A percentile compares a stretch with the other conserved stretches of the same genome.
phyloP scores from a whole-genome alignment of 2,329 filamentous ascomycete genomes.

The Zarea fungicola region DNA sequence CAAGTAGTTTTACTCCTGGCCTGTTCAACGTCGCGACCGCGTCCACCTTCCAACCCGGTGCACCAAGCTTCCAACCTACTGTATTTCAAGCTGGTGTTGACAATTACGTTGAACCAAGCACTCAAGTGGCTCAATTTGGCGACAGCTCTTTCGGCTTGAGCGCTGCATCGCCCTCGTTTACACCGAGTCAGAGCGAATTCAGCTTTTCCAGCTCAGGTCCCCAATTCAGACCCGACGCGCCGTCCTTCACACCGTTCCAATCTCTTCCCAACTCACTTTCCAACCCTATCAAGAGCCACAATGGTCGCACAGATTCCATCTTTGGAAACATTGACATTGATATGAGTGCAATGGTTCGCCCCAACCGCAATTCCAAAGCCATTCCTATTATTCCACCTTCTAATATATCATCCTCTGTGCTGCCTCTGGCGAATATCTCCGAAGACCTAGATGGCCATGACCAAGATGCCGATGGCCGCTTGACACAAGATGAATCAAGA shows the following conservation, averaged over 20 bases:
- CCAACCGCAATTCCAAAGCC: slow-evolving; percentile 71
- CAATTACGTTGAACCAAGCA: slow-evolving; percentile 19
- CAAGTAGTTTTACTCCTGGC: slow-evolving; percentile 44
- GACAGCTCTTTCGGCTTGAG: slow-evolving; percentile 54
- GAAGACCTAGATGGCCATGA: slow-evolving; percentile 23
- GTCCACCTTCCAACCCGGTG: slow-evolving; percentile 5
- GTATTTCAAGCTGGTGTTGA: slow-evolving; percentile 34
- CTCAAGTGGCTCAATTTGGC: slow-evolving; percentile 29
- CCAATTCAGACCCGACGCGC: slow-evolving; percentile 71
- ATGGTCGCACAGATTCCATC: slow-evolving; percentile 46
- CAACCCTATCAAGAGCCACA: slow-evolving; percentile 33
- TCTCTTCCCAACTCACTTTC: slow-evolving; percentile 43
- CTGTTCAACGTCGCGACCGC: slow-evolving; percentile 44
- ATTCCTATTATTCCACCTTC: slow-evolving; percentile 72
- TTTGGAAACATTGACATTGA: slow-evolving; percentile 65
- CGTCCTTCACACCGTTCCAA: slow-evolving; percentile 63
- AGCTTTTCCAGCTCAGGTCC: slow-evolving; percentile 62
- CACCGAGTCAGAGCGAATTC: slow-evolving; percentile 59
- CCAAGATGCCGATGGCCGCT: slow-evolving; percentile 53
- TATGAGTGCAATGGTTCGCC: slow-evolving; percentile 57
- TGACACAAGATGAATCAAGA: slow-evolving; percentile 60
- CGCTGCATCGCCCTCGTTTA: slow-evolving; percentile 64
- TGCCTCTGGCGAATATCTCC: slow-evolving; percentile 18
- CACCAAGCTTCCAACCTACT: slow-evolving; percentile 42
- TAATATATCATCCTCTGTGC: slow-evolving; percentile 39